phyloP scores from a whole-genome alignment of 257 asterid genomes.

The Nicotiana attenuata region DNA sequence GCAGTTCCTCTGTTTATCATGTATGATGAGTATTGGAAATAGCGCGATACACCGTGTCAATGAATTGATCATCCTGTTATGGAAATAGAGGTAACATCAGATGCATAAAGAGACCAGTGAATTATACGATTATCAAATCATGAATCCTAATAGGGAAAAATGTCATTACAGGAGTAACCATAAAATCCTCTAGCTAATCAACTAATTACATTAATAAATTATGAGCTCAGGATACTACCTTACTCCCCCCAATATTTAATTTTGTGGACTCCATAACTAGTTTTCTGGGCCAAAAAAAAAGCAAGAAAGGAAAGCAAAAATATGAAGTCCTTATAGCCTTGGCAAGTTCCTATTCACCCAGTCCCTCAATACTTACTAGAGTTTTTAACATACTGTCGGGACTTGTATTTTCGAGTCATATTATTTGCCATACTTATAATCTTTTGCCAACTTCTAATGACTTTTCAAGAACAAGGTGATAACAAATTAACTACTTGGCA shows the following conservation, averaged over 20 bases:
- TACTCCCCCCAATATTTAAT: neutral
- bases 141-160: neutral
- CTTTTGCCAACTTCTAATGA: neutral
- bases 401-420: neutral
- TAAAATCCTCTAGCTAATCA: neutral
- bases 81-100: neutral
- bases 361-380: neutral
- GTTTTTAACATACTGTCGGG: neutral
- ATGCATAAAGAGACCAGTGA: neutral
- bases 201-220: neutral
- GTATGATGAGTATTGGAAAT: slow-evolving; percentile 54
- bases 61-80: slow-evolving; percentile 67
- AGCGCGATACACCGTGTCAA: slow-evolving; percentile 74
- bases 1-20: slow-evolving; percentile 1
- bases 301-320: neutral
- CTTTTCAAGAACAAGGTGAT: neutral
- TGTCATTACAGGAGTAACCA: neutral
- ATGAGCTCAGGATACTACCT: neutral
- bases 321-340: neutral
- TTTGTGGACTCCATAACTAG: neutral
- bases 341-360: neutral
- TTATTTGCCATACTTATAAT: neutral
- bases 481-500: neutral
- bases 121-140: neutral
- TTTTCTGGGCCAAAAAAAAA: neutral